Conservation (phyloP, 352 stramenopile genomes). For the Pythium sukuiense region DNA sequence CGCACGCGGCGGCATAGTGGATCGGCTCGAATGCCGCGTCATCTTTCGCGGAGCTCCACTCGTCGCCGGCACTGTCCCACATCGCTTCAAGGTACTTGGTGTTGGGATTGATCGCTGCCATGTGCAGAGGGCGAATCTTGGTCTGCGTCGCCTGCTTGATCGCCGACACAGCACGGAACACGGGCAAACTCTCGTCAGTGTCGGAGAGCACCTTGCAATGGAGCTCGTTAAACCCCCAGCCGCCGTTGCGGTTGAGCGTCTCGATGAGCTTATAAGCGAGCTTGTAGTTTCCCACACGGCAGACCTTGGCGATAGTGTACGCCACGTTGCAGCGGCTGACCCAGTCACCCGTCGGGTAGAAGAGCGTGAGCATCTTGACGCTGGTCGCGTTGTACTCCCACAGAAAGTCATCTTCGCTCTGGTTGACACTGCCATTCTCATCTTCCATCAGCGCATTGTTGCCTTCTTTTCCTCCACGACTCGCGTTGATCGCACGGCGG, state of each 20-base stretch:
- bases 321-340: conserved; percentile 30
- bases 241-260: conserved; percentile 49
- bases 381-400: conserved; percentile 48
- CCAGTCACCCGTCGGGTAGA: conserved; percentile 69
- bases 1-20: conserved; percentile 67
- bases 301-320: conserved; percentile 38
- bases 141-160: conserved; percentile 70
- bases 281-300: conserved; percentile 45
- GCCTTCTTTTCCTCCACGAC: conserved; percentile 73
- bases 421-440: neutral
- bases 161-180: conserved; percentile 61
- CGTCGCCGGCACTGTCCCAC: conserved; percentile 54
- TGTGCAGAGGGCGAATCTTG: conserved; percentile 63
- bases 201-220: conserved; percentile 58
- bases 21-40: conserved; percentile 61
- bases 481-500: conserved; percentile 76
- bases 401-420: conserved; percentile 31
- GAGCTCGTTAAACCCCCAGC: conserved; percentile 65
- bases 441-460: conserved; percentile 74
- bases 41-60: conserved; percentile 54
- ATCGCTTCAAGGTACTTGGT: conserved; percentile 58
- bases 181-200: conserved; percentile 35
- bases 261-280: conserved; percentile 53
- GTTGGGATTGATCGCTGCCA: conserved; percentile 78
- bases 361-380: conserved; percentile 61